These are phyloP conservation scores for Linum usitatissimum DNA, from an alignment of 345 rosid species.

Conservation along the genomic window DNA sequence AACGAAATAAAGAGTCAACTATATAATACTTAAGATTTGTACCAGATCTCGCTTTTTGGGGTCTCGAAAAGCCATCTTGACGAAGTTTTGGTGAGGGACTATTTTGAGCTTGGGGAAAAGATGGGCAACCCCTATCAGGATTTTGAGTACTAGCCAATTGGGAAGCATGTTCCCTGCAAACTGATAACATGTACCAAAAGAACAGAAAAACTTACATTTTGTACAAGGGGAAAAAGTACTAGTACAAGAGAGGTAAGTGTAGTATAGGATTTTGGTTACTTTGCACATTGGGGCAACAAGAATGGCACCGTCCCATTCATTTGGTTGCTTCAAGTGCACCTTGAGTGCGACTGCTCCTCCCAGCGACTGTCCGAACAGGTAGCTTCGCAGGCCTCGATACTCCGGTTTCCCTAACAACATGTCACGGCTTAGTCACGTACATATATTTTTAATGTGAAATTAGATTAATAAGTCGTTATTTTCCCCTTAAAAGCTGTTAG, in stretches of 20 bases:
- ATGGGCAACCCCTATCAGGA: conserved; percentile 60
- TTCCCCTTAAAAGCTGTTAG: too few relatives aligned
- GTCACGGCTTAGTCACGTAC: too few relatives aligned
- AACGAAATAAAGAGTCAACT: conserved; percentile 14
- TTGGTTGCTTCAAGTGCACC: conserved; percentile 75
- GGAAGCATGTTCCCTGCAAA: conserved; percentile 87
- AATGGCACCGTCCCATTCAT: conserved; percentile 78
- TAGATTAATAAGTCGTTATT: too few relatives aligned
- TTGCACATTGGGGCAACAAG: conserved; percentile 98
- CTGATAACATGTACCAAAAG: conserved; percentile 24
- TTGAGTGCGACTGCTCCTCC: conserved; percentile 96
- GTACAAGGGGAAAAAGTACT: too few relatives aligned
- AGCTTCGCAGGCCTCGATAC: conserved; percentile 46
- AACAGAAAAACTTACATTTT: too few relatives aligned
- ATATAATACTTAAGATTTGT: too few relatives aligned
- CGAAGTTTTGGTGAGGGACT: conserved; percentile 84
- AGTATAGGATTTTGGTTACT: conserved; percentile 25
- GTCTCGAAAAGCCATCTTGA: conserved; percentile 66
- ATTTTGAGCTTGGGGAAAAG: conserved; percentile 70
- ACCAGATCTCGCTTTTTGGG: conserved; percentile 48
- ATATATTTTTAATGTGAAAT: too few relatives aligned
- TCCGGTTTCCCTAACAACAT: conserved; percentile 26
- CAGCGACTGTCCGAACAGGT: conserved; percentile 86
- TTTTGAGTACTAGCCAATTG: conserved; percentile 36
- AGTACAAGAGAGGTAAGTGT: too few relatives aligned